A percentile compares a stretch with the other conserved stretches of the same genome.
Evolutionary conservation across 2,329 filamentous ascomycete species (phyloP).

Genomic region (Trichophyton simii): DNA sequence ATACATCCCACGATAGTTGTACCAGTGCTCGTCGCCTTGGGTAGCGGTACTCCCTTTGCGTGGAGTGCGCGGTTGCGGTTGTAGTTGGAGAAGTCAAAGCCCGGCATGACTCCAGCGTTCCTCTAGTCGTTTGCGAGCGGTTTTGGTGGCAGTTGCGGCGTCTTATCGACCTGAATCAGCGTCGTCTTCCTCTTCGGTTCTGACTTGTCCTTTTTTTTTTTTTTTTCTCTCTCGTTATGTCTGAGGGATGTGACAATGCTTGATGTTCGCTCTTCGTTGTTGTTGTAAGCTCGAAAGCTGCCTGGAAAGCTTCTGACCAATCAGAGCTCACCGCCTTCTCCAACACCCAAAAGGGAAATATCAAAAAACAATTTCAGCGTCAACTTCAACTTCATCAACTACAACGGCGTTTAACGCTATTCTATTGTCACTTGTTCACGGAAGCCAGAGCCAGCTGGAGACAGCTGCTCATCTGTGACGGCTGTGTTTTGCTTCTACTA

Average conservation of each 20-base stretch:
- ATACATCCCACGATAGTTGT: constrained; percentile 98
- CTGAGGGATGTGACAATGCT: constrained; percentile 6
- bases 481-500: constrained; percentile 5
- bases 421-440: not conserved
- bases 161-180: too few species aligned
- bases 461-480: not conserved
- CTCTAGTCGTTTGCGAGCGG: not conserved
- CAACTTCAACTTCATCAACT: not conserved
- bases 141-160: not conserved
- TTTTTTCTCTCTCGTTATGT: constrained; percentile 9
- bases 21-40: constrained; percentile 96
- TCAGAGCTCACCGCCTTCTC: not conserved
- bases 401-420: not conserved
- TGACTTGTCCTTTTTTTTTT: constrained; percentile 13
- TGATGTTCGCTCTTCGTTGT: not conserved
- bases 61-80: constrained; percentile 96
- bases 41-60: constrained; percentile 81
- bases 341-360: not conserved
- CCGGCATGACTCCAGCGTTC: constrained; percentile 54
- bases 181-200: too few species aligned
- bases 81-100: constrained; percentile 99
- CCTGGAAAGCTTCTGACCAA: not conserved
- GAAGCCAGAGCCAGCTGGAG: not conserved
- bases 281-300: constrained; percentile 1
- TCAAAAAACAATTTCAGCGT: not conserved